Evolutionary conservation across 1,139 yeast genomes (phyloP).

Genomic region (Nakaseomyces bracarensis): DNA sequence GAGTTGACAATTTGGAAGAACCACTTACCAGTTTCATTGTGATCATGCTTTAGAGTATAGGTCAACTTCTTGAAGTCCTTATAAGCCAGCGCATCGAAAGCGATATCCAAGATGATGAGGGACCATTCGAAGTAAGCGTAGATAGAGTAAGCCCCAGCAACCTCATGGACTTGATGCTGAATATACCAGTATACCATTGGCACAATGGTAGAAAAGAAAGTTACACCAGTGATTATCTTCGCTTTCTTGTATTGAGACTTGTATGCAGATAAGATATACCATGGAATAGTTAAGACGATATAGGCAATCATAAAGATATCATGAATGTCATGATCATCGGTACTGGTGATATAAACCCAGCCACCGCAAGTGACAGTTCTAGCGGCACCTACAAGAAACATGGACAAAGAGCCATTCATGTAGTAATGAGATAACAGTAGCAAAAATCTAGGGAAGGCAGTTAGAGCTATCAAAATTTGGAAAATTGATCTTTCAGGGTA

Average conservation of each 20-base stretch:
- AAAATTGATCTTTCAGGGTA: slow-evolving; percentile 92
- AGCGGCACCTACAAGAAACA: slow-evolving; percentile 49
- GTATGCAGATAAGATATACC: slow-evolving; percentile 60
- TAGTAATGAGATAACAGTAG: slow-evolving; percentile 54
- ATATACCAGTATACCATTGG: slow-evolving; percentile 87
- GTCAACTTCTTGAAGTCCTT: slow-evolving; percentile 49
- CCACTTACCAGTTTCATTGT: slow-evolving; percentile 12
- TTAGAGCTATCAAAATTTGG: slow-evolving; percentile 69
- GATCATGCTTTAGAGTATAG: slow-evolving; percentile 14
- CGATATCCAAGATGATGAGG: slow-evolving; percentile 70
- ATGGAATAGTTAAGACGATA: slow-evolving; percentile 81
- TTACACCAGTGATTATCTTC: slow-evolving; percentile 46
- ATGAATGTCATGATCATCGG: slow-evolving; percentile 95
- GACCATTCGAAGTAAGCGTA: slow-evolving; percentile 96
- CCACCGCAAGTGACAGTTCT: slow-evolving; percentile 96
- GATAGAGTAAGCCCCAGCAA: slow-evolving; percentile 90
- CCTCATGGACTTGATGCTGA: slow-evolving; percentile 80
- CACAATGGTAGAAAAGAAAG: slow-evolving; percentile 62
- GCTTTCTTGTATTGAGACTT: slow-evolving; percentile 46
- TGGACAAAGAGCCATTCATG: slow-evolving; percentile 24
- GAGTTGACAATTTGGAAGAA: slow-evolving; percentile 12
- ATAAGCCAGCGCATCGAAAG: slow-evolving; percentile 74
- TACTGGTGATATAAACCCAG: slow-evolving; percentile 94
- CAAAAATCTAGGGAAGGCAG: slow-evolving; percentile 81
- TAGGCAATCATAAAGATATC: slow-evolving; percentile 91